Evolutionary conservation across 1,139 yeast species (phyloP).

Genomic region (Lodderomyces metapsilosis): DNA sequence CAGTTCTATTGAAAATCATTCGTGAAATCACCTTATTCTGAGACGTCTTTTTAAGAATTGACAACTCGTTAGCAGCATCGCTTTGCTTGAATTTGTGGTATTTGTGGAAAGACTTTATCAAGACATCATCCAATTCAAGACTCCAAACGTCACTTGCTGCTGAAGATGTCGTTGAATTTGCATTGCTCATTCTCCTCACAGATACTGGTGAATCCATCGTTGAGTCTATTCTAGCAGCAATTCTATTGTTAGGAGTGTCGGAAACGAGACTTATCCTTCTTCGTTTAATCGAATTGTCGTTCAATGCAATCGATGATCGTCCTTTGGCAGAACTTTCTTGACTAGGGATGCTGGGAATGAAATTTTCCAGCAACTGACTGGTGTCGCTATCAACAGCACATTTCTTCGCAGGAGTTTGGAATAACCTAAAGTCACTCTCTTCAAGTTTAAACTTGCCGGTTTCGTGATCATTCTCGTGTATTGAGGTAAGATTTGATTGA

Average conservation of each 20-base stretch:
- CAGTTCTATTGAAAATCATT: conserved; percentile 41
- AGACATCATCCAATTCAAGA: conserved; percentile 34
- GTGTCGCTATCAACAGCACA: neutral
- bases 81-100: conserved; percentile 34
- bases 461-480: conserved; percentile 24
- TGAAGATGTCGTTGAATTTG: conserved; percentile 13
- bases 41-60: conserved; percentile 33
- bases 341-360: neutral
- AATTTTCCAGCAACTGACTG: neutral
- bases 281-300: conserved; percentile 5
- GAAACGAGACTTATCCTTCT: conserved; percentile 14
- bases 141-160: conserved; percentile 32
- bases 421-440: conserved; percentile 14
- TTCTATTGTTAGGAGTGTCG: conserved; percentile 37
- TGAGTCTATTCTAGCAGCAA: conserved; percentile 39
- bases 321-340: neutral
- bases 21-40: conserved; percentile 44
- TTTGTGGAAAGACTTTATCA: conserved; percentile 37
- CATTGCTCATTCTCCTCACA: conserved; percentile 15
- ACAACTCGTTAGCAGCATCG: conserved; percentile 22
- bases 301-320: neutral
- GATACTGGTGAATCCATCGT: conserved; percentile 34
- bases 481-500: conserved; percentile 29
- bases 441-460: neutral
- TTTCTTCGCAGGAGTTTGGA: conserved; percentile 34